phyloP scores from a whole-genome alignment of 768 basidiomycete genomes.

The Phylloporus arenicola region DNA sequence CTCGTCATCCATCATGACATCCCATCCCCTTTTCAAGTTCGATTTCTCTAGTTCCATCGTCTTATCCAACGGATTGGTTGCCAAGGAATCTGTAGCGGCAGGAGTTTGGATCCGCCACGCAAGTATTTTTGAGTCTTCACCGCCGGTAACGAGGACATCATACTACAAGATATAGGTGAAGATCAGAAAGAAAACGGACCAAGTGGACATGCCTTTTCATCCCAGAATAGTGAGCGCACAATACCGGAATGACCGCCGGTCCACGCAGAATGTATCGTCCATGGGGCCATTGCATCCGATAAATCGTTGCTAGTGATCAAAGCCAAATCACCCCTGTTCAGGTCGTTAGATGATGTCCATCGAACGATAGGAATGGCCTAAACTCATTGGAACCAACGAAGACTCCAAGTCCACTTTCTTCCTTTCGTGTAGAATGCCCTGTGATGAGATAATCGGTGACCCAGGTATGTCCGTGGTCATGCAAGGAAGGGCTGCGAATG shows the following conservation, averaged over 20 bases:
- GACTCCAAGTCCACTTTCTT: constrained; percentile 37
- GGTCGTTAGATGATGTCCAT: neutral
- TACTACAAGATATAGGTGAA: constrained; percentile 27
- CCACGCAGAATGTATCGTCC: constrained; percentile 51
- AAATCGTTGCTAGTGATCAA: constrained; percentile 44
- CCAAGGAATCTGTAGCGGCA: neutral
- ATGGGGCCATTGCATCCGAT: constrained; percentile 35
- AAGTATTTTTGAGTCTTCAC: constrained; percentile 46
- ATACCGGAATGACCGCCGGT: constrained; percentile 51
- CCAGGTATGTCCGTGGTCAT: constrained; percentile 55
- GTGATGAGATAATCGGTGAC: constrained; percentile 74
- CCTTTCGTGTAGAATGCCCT: constrained; percentile 32
- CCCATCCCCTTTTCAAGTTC: constrained; percentile 23
- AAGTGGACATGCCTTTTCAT: constrained; percentile 40
- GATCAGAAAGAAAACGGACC: neutral
- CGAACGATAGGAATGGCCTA: constrained; percentile 10
- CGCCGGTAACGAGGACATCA: constrained; percentile 41
- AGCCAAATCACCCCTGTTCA: constrained; percentile 51
- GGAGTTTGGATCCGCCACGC: constrained; percentile 33
- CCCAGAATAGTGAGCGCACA: constrained; percentile 52
- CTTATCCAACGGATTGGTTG: constrained; percentile 3
- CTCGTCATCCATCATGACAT: constrained; percentile 11
- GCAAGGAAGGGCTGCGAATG: constrained; percentile 60
- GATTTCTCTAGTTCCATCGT: constrained; percentile 9
- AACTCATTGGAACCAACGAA: constrained; percentile 77